Percentiles rank a stretch among this genome's conserved stretches.
phyloP scores from a whole-genome alignment of 805 yeast species.

The Blastobotrys parvus region DNA sequence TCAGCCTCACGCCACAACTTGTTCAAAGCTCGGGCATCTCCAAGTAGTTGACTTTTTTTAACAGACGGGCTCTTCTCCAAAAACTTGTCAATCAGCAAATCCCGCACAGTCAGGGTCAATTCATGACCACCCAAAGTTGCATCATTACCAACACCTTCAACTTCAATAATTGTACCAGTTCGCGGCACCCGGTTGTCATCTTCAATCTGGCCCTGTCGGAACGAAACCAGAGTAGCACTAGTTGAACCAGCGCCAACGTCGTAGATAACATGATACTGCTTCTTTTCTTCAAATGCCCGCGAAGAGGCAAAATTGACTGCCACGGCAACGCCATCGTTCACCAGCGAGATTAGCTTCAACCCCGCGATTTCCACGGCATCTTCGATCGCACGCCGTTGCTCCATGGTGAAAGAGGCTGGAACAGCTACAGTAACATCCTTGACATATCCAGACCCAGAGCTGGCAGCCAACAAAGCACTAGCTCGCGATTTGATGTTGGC shows the following conservation, averaged over 20 bases:
- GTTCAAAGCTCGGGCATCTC: conserved; percentile 51
- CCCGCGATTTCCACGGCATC: conserved; percentile 71
- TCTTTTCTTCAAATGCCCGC: conserved; percentile 37
- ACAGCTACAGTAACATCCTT: conserved; percentile 67
- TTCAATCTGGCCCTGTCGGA: conserved; percentile 38
- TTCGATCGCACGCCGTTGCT: conserved; percentile 59
- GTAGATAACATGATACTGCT: conserved; percentile 60
- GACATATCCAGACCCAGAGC: conserved; percentile 34
- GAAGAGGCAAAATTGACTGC: conserved; percentile 72
- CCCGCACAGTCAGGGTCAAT: conserved; percentile 59
- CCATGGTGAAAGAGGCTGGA: conserved; percentile 59
- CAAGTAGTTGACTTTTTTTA: conserved; percentile 32
- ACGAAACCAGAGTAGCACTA: conserved; percentile 73
- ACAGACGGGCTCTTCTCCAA: conserved; percentile 31
- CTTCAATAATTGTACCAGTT: conserved; percentile 37
- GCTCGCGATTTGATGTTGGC: conserved; percentile 61
- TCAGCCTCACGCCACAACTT: conserved; percentile 78
- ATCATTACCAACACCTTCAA: conserved; percentile 67
- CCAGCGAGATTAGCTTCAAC: conserved; percentile 53
- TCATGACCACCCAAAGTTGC: conserved; percentile 65
- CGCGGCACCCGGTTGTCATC: conserved; percentile 12
- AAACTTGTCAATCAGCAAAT: conserved; percentile 53
- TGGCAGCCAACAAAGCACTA: conserved; percentile 43
- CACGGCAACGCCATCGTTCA: conserved; percentile 89
- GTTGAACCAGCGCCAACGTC: conserved; percentile 94